phyloP scores from a whole-genome alignment of 345 rosid species.

The Reutealis trisperma region DNA sequence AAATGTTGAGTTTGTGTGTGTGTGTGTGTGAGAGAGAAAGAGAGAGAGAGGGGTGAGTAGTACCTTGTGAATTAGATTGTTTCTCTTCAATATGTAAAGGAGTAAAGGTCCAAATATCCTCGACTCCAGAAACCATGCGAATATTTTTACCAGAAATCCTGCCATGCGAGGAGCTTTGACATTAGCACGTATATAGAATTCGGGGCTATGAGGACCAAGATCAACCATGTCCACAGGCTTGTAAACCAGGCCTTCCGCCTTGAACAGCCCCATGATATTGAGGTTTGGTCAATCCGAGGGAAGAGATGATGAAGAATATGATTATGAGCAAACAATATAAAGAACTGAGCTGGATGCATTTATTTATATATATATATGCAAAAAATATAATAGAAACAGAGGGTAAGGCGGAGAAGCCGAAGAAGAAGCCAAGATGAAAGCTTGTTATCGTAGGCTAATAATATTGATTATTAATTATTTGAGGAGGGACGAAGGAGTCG shows the following conservation, averaged over 20 bases:
- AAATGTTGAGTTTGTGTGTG: too few species aligned
- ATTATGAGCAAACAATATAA: too few species aligned
- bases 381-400: not conserved
- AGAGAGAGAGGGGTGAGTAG: not conserved
- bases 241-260: constrained; percentile 39
- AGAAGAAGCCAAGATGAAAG: too few species aligned
- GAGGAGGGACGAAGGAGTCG: too few species aligned
- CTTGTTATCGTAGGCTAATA: too few species aligned
- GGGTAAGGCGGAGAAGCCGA: not conserved
- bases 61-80: constrained; percentile 65
- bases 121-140: constrained; percentile 62
- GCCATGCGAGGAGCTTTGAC: constrained; percentile 80
- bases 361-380: too few species aligned
- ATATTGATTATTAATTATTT: too few species aligned
- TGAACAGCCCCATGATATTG: constrained; percentile 46
- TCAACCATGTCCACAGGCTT: constrained; percentile 48
- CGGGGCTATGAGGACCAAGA: constrained; percentile 45
- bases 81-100: constrained; percentile 50
- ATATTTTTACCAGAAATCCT: constrained; percentile 58
- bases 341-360: not conserved
- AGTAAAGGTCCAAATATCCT: constrained; percentile 44
- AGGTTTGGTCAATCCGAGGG: not conserved
- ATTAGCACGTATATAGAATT: constrained; percentile 51
- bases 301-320: too few species aligned
- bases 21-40: too few species aligned